Base-by-base conservation (phyloP, 176 grass and related monocot genomes). In the Eleusine indica region DNA sequence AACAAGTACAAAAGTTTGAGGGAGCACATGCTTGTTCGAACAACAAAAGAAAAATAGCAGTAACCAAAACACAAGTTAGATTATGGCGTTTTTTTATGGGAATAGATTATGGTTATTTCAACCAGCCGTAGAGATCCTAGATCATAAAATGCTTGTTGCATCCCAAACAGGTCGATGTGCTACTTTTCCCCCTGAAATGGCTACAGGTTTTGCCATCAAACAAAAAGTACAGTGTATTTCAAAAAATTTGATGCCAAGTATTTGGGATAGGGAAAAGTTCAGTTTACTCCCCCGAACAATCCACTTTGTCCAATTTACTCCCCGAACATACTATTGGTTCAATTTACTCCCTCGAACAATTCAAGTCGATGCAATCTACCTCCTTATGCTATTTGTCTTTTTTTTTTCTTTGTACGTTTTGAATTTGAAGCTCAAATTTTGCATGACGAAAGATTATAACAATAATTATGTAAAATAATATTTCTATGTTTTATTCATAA, bases 131-230 rank as follows among this genome's bases (percentile, higher is more conserved):
- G 39, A 77, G 7, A 25, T 43, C 52, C 22, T 60, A 74, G 0
- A 68, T 32, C 32, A 68, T 9, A 56, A 6, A 80, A 65, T 52
- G 71, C 11, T 37, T 25, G 41, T 18, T 81, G 14, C 77, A 81
- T 21, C 35, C 42, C 76, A 65, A 86, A 40, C n/a, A 82, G 71
- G 78, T 82, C 37, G 3, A 77, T 47, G 15, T 47, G 38, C 19
- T n/a, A 40, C 19, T n/a, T 80, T 73, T 66, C 42, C 42, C 49
- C 40, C 3, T 44, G 32, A 81, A 19, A 66, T 39, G 29, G 47
- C 7, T 85, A 32, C 70, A 81, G 14, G 68, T 82, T 86, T 66
- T 29, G 46, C 32, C 51, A 68, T 16, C 44, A 82, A 66, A 72
- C 32, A 1, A 75, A 77, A 46, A 42, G 9, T 84, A 62, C 15